Percentiles rank a stretch among this genome's conserved stretches.
These are phyloP conservation scores for Aspergillus cavernicola DNA, from an alignment of 495 filamentous ascomycete species.

Conservation along the genomic window DNA sequence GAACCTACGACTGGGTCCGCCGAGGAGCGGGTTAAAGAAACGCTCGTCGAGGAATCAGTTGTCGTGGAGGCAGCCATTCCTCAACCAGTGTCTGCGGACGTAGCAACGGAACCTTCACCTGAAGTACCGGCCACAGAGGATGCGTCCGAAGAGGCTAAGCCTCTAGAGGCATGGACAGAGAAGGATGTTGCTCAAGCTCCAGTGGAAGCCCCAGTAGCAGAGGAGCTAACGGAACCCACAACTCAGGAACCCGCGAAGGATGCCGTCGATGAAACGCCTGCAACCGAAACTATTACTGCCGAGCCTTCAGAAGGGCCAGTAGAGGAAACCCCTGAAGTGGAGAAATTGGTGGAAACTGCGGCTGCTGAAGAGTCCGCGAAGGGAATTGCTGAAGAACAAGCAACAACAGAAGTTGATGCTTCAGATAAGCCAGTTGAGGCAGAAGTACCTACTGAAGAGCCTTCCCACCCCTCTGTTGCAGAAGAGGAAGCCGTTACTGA, in stretches of 20 bases:
- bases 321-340: neutral
- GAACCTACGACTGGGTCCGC: neutral
- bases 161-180: neutral
- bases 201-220: neutral
- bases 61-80: no score
- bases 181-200: neutral
- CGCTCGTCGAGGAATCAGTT: no score
- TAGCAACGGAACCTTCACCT: no score
- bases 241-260: neutral
- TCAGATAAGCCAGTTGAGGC: neutral
- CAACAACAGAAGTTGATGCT: neutral
- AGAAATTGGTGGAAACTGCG: neutral
- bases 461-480: neutral
- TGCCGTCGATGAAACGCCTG: neutral
- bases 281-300: conserved; percentile 1
- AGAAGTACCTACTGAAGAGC: neutral
- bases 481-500: neutral
- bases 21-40: neutral
- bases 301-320: conserved; percentile 7
- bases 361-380: neutral
- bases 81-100: no score
- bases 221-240: neutral
- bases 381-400: neutral
- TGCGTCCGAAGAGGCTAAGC: neutral
- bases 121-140: neutral